Percentiles rank a stretch among this genome's conserved stretches.
These are phyloP conservation scores for Phytophthora palmivora DNA, from an alignment of 352 stramenopile genomes.

Conservation along the genomic window DNA sequence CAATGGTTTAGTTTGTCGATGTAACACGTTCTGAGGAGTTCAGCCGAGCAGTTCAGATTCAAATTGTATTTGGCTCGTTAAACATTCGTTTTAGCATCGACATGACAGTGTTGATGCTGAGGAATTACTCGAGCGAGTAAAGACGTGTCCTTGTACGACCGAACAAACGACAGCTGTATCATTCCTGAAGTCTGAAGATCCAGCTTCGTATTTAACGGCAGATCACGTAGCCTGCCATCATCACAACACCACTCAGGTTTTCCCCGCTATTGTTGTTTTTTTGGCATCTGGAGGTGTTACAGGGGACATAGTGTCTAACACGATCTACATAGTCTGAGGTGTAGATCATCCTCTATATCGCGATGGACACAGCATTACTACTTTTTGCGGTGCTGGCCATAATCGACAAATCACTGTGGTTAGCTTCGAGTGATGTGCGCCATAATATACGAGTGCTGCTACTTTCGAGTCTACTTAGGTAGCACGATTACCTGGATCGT, in stretches of 20 bases:
- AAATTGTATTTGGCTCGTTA: no score
- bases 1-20: no score
- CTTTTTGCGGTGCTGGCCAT: conserved; percentile 7
- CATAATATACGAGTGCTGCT: neutral
- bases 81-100: no score
- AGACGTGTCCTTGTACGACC: no score
- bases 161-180: neutral
- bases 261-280: conserved; percentile 16
- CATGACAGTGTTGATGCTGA: neutral
- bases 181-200: no score
- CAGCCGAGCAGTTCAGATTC: no score
- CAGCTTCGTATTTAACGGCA: conserved; percentile 15
- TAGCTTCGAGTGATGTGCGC: neutral
- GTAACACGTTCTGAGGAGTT: no score
- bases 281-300: neutral
- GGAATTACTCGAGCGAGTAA: neutral
- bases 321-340: neutral
- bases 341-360: neutral
- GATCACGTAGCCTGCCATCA: conserved; percentile 8
- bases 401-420: conserved; percentile 18
- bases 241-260: neutral
- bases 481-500: neutral
- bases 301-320: no score
- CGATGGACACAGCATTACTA: conserved; percentile 6
- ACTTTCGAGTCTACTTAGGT: neutral